phyloP scores from a whole-genome alignment of 1,284 basidiomycete genomes.

The Ustilago hordei region DNA sequence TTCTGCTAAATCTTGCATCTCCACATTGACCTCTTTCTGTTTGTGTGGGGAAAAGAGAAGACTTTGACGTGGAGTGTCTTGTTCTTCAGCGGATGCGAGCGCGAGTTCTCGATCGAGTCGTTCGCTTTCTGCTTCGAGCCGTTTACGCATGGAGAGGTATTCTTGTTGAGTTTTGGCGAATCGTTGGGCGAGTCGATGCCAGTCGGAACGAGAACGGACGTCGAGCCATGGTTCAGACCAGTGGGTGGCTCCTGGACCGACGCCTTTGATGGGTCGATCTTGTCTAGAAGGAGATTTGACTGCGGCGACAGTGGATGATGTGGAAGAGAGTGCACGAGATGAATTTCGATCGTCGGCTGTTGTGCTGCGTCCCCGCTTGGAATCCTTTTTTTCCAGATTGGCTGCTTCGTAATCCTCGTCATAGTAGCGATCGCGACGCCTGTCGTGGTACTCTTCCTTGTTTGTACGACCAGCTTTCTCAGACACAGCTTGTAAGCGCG shows the following conservation, averaged over 20 bases:
- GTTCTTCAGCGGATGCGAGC: constrained; percentile 30
- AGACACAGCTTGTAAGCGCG: constrained; percentile 18
- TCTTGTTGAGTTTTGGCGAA: constrained; percentile 47
- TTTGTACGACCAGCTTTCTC: constrained; percentile 7
- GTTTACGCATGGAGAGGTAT: constrained; percentile 18
- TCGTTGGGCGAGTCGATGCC: constrained; percentile 46
- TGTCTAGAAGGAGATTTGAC: constrained; percentile 6
- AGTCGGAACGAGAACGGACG: constrained; percentile 40
- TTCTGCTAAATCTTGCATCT: constrained; percentile 19
- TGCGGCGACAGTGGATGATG: not conserved
- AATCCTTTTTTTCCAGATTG: not conserved
- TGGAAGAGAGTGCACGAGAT: not conserved
- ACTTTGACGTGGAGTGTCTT: constrained; percentile 18
- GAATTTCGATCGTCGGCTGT: constrained; percentile 7
- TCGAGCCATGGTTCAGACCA: constrained; percentile 55
- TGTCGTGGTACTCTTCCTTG: constrained; percentile 16
- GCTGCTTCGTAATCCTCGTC: constrained; percentile 18
- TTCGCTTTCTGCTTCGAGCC: constrained; percentile 36
- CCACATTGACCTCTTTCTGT: not conserved
- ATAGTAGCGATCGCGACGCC: constrained; percentile 28
- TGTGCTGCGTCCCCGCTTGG: not conserved
- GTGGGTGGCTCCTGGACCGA: constrained; percentile 47
- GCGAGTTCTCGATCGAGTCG: constrained; percentile 33
- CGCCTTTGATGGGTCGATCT: constrained; percentile 33
- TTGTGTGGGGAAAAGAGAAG: constrained; percentile 38